Evolutionary conservation across 495 filamentous ascomycete species (phyloP).

Genomic region (Poronia punctata): DNA sequence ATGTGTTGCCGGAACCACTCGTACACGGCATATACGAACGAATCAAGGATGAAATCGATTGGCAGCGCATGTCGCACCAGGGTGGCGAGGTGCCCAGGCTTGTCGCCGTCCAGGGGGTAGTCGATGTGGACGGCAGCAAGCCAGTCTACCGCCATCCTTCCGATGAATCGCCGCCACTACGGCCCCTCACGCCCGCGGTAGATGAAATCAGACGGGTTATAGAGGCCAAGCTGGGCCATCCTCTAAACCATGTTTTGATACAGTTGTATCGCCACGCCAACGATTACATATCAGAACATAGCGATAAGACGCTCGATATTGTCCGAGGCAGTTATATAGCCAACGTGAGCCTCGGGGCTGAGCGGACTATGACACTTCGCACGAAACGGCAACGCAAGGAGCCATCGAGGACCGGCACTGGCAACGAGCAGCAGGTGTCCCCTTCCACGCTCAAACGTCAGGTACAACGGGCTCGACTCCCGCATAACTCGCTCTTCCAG

Average conservation of each 20-base stretch:
- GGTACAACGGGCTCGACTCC: slow-evolving; percentile 61
- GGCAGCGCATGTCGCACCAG: slow-evolving; percentile 89
- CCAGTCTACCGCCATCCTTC: slow-evolving; percentile 92
- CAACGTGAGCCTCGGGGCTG: slow-evolving; percentile 87
- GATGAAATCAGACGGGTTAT: slow-evolving; percentile 57
- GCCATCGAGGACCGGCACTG: slow-evolving; percentile 19
- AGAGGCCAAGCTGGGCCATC: slow-evolving; percentile 66
- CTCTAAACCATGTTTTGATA: slow-evolving; percentile 87
- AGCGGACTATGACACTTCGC: slow-evolving; percentile 84
- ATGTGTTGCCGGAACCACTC: slow-evolving; percentile 51
- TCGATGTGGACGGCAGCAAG: slow-evolving; percentile 64
- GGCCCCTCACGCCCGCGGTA: slow-evolving; percentile 67
- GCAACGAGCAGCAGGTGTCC: too few species aligned
- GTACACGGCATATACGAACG: slow-evolving; percentile 59
- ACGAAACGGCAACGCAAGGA: slow-evolving; percentile 56
- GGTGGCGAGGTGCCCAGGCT: slow-evolving; percentile 88
- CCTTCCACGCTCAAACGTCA: slow-evolving; percentile 27
- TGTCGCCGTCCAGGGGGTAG: slow-evolving; percentile 80
- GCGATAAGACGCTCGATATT: slow-evolving; percentile 94
- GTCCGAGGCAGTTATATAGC: slow-evolving; percentile 72
- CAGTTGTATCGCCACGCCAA: slow-evolving; percentile 85
- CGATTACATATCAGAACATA: slow-evolving; percentile 96
- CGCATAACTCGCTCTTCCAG: slow-evolving; percentile 82
- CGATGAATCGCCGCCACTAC: slow-evolving; percentile 77
- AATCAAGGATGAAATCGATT: slow-evolving; percentile 68